Evolutionary conservation across 2,329 filamentous ascomycete species (phyloP).

Genomic region (Fusarium piperis): DNA sequence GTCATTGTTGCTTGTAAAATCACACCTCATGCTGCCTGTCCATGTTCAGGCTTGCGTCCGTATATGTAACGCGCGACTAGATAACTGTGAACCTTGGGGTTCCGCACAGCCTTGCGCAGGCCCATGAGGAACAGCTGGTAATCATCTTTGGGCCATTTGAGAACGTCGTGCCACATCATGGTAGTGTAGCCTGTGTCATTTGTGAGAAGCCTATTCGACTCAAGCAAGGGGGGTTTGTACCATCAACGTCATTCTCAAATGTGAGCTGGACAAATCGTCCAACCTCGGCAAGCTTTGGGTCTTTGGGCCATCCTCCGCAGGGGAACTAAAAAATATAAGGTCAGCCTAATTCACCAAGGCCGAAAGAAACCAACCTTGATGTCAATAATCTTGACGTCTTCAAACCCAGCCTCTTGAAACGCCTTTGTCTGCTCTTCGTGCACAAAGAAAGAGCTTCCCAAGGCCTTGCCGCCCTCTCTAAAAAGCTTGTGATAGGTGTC

Average conservation of each 20-base stretch:
- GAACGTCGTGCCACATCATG: background rate
- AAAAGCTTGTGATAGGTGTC: background rate
- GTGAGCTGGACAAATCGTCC: constrained; percentile 7
- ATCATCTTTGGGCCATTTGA: background rate
- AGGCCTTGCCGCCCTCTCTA: background rate
- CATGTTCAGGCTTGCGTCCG: background rate
- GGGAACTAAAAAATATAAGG: background rate
- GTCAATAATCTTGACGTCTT: background rate
- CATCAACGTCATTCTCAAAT: background rate
- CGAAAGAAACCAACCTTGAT: background rate
- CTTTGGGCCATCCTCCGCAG: constrained; percentile 11
- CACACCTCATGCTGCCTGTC: background rate
- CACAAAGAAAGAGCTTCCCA: background rate
- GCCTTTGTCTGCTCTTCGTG: background rate
- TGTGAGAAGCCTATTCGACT: background rate
- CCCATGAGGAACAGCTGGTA: background rate
- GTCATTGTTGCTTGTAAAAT: background rate
- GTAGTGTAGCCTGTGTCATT: background rate
- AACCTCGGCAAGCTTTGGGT: constrained; percentile 16
- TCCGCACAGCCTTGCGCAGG: background rate
- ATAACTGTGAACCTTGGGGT: constrained; percentile 1
- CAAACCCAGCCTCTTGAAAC: background rate
- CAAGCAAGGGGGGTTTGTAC: background rate
- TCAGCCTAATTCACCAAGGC: background rate
- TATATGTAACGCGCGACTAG: background rate